Evolutionary conservation across 2,329 filamentous ascomycete species (phyloP).

Genomic region (Rhynchosporium graminicola): DNA sequence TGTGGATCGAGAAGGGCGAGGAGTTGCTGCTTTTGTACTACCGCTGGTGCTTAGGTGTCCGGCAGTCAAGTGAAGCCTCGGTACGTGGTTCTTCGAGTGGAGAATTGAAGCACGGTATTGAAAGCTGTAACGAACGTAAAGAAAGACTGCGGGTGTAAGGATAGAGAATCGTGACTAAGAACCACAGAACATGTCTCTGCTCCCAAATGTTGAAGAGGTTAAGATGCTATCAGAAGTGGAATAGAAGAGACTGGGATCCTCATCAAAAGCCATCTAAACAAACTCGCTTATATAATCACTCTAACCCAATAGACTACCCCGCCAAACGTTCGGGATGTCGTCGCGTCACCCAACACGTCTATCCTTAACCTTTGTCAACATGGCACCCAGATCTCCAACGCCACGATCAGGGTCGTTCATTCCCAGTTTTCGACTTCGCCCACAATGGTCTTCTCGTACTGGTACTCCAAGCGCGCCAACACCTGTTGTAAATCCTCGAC

Average conservation of each 20-base stretch:
- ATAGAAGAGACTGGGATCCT: no score
- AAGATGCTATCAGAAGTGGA: no score
- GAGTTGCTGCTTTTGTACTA: constrained; percentile 4
- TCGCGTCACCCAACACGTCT: constrained; percentile 19
- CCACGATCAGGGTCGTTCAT: constrained; percentile 13
- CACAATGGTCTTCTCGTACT: constrained; percentile 18
- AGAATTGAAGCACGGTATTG: neutral
- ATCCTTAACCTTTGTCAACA: constrained; percentile 4
- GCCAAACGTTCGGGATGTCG: neutral
- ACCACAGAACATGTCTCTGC: no score
- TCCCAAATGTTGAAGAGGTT: no score
- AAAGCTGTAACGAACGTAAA: neutral
- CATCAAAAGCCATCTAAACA: no score
- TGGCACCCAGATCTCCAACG: constrained; percentile 18
- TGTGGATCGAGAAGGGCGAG: neutral
- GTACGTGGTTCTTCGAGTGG: neutral
- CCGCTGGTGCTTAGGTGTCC: neutral
- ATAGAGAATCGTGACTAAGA: no score
- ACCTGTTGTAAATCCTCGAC: constrained; percentile 22
- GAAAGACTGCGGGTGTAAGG: no score
- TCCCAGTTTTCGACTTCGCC: constrained; percentile 16
- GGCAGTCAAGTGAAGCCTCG: constrained; percentile 7
- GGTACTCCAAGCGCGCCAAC: constrained; percentile 14
- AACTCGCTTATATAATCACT: constrained; percentile 4
- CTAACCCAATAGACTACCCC: neutral